phyloP scores from a whole-genome alignment of 2,329 filamentous ascomycete genomes.

The Westerdykella ornata region DNA sequence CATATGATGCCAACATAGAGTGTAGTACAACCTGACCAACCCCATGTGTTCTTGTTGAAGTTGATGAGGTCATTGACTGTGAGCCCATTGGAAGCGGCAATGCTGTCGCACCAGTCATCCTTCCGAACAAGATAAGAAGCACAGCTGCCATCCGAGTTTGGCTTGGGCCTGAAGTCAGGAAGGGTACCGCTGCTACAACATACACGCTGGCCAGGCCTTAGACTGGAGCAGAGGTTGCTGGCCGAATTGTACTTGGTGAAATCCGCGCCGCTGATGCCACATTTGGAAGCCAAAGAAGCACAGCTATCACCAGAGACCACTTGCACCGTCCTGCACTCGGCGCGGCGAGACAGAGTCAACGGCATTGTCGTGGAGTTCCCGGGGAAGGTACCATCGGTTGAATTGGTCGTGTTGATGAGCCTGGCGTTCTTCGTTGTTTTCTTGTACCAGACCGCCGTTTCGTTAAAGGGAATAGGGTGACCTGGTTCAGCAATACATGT shows the following conservation, averaged over 20 bases:
- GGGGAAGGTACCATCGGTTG: too few species aligned
- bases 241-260: slow-evolving; percentile 7
- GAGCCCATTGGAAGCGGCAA: slow-evolving; percentile 5
- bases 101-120: slow-evolving; percentile 7
- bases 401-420: too few species aligned
- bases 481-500: too few species aligned
- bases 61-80: slow-evolving; percentile 1
- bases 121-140: slow-evolving; percentile 2
- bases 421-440: too few species aligned
- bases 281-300: slow-evolving; percentile 6
- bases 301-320: too few species aligned
- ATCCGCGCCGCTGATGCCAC: slow-evolving; percentile 7
- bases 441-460: too few species aligned
- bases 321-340: too few species aligned
- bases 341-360: too few species aligned
- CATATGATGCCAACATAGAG: too few species aligned
- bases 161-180: slow-evolving; percentile 8
- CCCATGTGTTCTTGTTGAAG: slow-evolving; percentile 14
- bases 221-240: slow-evolving; percentile 2
- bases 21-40: slow-evolving; percentile 12
- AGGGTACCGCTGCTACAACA: slow-evolving; percentile 7
- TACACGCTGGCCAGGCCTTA: slow-evolving; percentile 3
- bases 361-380: too few species aligned
- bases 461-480: too few species aligned
- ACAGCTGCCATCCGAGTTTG: slow-evolving; percentile 6